phyloP scores from a whole-genome alignment of 148 eudicot genomes.

The Persicaria maculosa region DNA sequence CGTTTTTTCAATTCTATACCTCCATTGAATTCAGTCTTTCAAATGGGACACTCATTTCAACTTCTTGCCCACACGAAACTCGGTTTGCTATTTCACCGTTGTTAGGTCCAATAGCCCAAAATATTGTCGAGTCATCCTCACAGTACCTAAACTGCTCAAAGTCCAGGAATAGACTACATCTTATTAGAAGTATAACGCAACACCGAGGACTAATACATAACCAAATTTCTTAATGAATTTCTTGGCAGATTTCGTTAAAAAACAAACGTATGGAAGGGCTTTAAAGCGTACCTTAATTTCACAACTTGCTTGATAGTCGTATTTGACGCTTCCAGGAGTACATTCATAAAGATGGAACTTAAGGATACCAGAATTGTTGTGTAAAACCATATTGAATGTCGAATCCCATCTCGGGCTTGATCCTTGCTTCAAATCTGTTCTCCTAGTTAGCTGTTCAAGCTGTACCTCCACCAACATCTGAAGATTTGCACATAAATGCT shows the following conservation, averaged over 20 bases:
- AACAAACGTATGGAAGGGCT: no score
- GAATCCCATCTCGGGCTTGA: conserved; percentile 76
- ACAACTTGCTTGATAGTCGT: conserved; percentile 70
- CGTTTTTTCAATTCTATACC: conserved; percentile 28
- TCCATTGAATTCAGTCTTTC: conserved; percentile 61
- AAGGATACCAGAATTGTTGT: conserved; percentile 58
- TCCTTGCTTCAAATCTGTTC: conserved; percentile 55
- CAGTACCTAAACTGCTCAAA: conserved; percentile 44
- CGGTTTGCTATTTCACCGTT: conserved; percentile 57
- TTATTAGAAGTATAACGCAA: neutral
- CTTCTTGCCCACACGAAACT: conserved; percentile 68
- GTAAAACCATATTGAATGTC: conserved; percentile 77
- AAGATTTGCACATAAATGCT: conserved; percentile 34
- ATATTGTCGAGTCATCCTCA: conserved; percentile 77
- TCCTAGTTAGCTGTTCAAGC: conserved; percentile 80
- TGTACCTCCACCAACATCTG: conserved; percentile 90
- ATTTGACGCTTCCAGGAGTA: conserved; percentile 63
- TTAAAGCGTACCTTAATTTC: conserved; percentile 41
- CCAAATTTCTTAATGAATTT: neutral
- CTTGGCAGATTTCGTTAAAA: neutral
- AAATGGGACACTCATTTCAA: conserved; percentile 80
- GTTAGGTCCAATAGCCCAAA: conserved; percentile 85
- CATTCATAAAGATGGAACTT: conserved; percentile 70
- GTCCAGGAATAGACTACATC: neutral
- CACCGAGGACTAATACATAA: neutral